Conservation (phyloP, 192 early-diverging fungal genomes). For the Backusella australiensis region DNA sequence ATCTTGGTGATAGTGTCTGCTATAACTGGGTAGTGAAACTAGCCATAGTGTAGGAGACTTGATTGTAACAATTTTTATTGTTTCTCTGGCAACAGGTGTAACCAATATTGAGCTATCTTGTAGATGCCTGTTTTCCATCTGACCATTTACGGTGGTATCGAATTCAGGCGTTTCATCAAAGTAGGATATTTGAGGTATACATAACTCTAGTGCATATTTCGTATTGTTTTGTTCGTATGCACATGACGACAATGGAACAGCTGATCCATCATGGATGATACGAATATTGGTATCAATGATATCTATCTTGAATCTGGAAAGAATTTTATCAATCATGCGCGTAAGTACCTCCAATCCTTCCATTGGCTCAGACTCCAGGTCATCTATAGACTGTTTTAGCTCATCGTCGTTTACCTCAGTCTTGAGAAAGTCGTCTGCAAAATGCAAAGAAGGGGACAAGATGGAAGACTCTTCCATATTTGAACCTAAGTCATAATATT, state of each 20-base stretch:
- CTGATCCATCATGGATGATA: conserved; percentile 45
- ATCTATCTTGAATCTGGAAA: conserved; percentile 75
- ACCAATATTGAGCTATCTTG: conserved; percentile 36
- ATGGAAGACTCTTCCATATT: conserved; percentile 48
- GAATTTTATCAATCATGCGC: conserved; percentile 79
- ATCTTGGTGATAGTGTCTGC: background rate
- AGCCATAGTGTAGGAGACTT: conserved; percentile 51
- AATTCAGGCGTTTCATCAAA: conserved; percentile 59
- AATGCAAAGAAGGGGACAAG: conserved; percentile 80
- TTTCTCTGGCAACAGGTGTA: conserved; percentile 35
- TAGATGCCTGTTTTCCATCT: background rate
- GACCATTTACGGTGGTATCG: background rate
- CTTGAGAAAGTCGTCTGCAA: conserved; percentile 86
- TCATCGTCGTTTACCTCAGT: conserved; percentile 55
- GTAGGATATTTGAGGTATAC: conserved; percentile 49
- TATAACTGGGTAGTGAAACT: background rate
- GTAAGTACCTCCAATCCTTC: conserved; percentile 77
- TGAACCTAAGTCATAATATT: background rate
- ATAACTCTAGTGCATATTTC: conserved; percentile 54
- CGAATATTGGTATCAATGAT: conserved; percentile 53
- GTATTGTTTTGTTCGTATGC: background rate
- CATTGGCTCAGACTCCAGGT: conserved; percentile 28
- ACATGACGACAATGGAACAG: conserved; percentile 20
- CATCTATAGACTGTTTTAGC: conserved; percentile 49
- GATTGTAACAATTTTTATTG: conserved; percentile 51